Evolutionary conservation across 257 asterid species (phyloP).

Genomic region (Gentiana straminea): DNA sequence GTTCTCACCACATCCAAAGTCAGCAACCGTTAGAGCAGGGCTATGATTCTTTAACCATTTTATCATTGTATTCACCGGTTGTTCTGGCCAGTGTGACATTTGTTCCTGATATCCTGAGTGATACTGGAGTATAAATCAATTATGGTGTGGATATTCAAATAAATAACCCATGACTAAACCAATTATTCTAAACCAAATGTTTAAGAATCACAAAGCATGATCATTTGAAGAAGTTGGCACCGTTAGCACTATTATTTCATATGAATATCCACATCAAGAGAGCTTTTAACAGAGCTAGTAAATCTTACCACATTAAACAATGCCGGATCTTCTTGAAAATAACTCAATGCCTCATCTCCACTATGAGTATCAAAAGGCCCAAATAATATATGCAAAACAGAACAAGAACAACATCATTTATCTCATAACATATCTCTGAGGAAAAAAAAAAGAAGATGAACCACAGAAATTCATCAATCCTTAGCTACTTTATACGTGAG

Average conservation of each 20-base stretch:
- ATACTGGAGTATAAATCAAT: slow-evolving; percentile 46
- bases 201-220: no score
- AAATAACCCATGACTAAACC: no score
- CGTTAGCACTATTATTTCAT: no score
- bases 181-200: no score
- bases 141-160: slow-evolving; percentile 1
- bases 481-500: no score
- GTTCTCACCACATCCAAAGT: slow-evolving; percentile 90
- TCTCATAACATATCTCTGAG: neutral
- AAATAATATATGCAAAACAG: slow-evolving; percentile 8
- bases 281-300: no score
- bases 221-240: no score
- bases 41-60: slow-evolving; percentile 62
- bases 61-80: slow-evolving; percentile 62
- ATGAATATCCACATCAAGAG: no score
- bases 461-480: no score
- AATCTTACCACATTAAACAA: slow-evolving; percentile 38
- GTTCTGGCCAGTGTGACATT: slow-evolving; percentile 89
- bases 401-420: no score
- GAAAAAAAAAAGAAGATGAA: neutral
- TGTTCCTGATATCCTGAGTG: slow-evolving; percentile 96
- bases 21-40: slow-evolving; percentile 69
- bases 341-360: slow-evolving; percentile 1
- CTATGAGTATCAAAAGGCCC: no score
- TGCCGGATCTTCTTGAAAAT: slow-evolving; percentile 69